Evolutionary conservation across 2,329 filamentous ascomycete species (phyloP), one percentile per base, ranked within the genome.

Genomic region (Blastomyces emzantsi): DNA sequence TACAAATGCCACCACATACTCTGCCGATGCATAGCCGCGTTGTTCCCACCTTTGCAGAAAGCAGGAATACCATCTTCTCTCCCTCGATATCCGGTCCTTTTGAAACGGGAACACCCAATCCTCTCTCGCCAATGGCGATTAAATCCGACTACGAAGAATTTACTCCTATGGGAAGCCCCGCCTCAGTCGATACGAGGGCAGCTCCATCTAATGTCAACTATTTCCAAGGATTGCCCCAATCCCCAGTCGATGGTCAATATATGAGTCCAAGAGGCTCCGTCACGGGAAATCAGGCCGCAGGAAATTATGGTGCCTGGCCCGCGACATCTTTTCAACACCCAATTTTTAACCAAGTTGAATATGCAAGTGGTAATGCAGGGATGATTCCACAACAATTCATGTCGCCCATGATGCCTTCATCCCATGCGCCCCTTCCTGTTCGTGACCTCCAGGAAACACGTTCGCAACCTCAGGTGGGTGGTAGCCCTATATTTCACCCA

Each of bases 311-410:
- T 13, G 41, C 68, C 11, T 77, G 74, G 74, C 22, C 30, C 1
- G 65, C 69, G 8, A 69, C 73, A 0, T 64, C 70, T 5, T 76
- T 74, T 66, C 70, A 74, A n/a, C 71, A 71, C 28, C 70, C 70
- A 39, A 66, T 75, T 51, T 77, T 74, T 68, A 68, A 67, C 22
- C 65, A 73, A 0, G 68, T 75, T 7, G 73, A 74, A 13, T 77
- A 73, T 64, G 65, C 62, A 9, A 47, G 68, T 2, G 52, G 66
- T 7, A 22, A 65, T 39, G 65, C 61, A 25, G 73, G 73, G 55
- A 60, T 70, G 5, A 62, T 75, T 22, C 51, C 68, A 19, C 72
- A 70, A 43, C 63, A 70, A 4, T 57, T 66, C 19, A 70, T 75
- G 67, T 65, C 67, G 45, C 75, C 66, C 8, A 70, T 73, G 62